Evolutionary conservation across 2,329 filamentous ascomycete genomes (phyloP).

Genomic region (Fusarium sp.): DNA sequence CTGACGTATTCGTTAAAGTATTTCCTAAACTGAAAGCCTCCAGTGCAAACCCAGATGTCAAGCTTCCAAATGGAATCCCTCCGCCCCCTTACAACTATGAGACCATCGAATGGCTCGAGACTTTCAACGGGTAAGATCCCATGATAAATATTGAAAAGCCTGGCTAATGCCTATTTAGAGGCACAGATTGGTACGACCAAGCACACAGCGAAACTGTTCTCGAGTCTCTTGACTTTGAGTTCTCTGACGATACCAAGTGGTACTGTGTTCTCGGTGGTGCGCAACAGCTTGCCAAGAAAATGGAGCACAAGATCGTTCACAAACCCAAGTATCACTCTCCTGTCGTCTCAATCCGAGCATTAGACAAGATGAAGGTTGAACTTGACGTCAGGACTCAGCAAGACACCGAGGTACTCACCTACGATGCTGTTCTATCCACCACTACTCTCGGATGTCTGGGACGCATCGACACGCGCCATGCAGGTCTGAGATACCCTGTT

Average conservation of each 20-base stretch:
- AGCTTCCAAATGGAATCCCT: background rate
- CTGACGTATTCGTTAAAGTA: rapidly evolving
- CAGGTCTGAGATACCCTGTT: constrained; percentile 9
- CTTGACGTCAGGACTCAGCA: background rate
- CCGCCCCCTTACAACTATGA: constrained; percentile 9
- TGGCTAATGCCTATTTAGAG: background rate
- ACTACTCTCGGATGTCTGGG: constrained; percentile 15
- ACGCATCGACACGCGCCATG: constrained; percentile 8
- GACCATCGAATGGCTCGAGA: constrained; percentile 27
- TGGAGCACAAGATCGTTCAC: background rate
- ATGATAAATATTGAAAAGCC: no score
- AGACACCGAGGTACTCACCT: background rate
- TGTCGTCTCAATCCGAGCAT: background rate
- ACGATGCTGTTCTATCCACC: constrained; percentile 3
- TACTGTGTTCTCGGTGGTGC: constrained; percentile 20
- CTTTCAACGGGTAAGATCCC: background rate
- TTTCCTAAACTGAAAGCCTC: background rate
- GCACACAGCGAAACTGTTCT: constrained; percentile 19
- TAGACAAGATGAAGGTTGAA: constrained; percentile 3
- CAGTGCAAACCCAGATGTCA: background rate
- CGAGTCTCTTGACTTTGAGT: constrained; percentile 19
- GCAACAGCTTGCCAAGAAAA: constrained; percentile 17
- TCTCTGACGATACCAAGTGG: background rate
- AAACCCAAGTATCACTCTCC: constrained; percentile 1
- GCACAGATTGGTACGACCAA: constrained; percentile 26